Conservation (phyloP, 768 basidiomycete species). For the Leccinellum luteum region DNA sequence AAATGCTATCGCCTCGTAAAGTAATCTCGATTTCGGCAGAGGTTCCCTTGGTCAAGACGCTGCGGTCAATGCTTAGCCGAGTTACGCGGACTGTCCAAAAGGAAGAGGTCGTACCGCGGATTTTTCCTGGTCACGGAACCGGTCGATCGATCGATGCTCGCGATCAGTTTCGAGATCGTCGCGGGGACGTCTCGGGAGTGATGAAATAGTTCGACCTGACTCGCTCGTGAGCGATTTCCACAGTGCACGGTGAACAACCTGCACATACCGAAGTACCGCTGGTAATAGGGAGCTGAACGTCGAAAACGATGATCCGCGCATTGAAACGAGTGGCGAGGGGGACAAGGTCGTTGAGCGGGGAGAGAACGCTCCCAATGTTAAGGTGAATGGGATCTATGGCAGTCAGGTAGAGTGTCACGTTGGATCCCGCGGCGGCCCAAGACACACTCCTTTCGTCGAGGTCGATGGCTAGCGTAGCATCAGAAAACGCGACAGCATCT, state of each 20-base stretch:
- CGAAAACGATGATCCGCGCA: constrained; percentile 91
- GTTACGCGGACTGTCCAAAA: neutral
- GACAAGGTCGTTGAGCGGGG: constrained; percentile 66
- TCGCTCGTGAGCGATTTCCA: neutral
- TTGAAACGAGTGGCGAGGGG: constrained; percentile 76
- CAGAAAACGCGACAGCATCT: neutral
- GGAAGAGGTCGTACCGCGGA: constrained; percentile 57
- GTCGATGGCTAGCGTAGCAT: constrained; percentile 64
- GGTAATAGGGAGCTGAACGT: constrained; percentile 86
- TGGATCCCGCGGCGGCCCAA: constrained; percentile 91
- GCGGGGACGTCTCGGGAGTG: constrained; percentile 93
- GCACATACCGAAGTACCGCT: constrained; percentile 73
- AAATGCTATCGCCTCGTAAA: constrained; percentile 55
- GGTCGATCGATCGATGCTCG: constrained; percentile 73
- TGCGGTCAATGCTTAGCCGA: constrained; percentile 29
- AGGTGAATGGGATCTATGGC: constrained; percentile 85
- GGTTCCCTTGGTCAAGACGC: constrained; percentile 79
- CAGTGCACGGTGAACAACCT: neutral
- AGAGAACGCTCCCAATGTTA: constrained; percentile 85
- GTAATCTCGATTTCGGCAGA: constrained; percentile 88
- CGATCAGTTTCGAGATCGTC: constrained; percentile 75
- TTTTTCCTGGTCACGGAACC: constrained; percentile 73
- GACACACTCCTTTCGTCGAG: constrained; percentile 71
- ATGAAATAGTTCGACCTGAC: constrained; percentile 88
- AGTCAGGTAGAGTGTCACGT: constrained; percentile 81